Evolutionary conservation across 371 early-diverging fungal genomes (phyloP), one percentile per base, ranked within the genome.

Genomic region (Gilbertella persicaria): DNA sequence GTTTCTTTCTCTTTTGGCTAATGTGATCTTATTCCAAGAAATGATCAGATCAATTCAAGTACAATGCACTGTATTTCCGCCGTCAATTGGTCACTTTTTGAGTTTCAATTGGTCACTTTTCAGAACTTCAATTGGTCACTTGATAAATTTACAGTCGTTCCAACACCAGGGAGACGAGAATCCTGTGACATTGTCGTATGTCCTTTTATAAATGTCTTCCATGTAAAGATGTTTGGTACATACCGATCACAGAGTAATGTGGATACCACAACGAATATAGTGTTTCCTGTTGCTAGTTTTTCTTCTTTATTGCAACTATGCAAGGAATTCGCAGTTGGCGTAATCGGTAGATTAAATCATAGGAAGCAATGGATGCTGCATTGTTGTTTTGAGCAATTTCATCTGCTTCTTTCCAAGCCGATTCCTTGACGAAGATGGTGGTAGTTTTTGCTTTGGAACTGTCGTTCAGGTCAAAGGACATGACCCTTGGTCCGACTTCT

Each of bases 391-490:
- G 37, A 25, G 45, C 45, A 44, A 53, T 37, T 45, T 53, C 45
- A 53, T 17, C 37, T 44, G 45, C 45, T 45, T 36, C 53, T 44
- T 53, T 45, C 53, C 45, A 45, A 36, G 53, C 53, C 25, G 45
- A 45, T 53, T 45, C 45, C 45, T 53, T 45, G 45, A 45, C 14
- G 26, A 45, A 45, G 37, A 44, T 53, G 26, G 39, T 25, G 26
- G 53, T 38, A 26, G 7, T 28, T 53, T 45, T 53, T 45, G 53
- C 45, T 45, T 53, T 45, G 37, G 45, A 36, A 45, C 37, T 53
- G 26, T 44, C 45, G 39, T 25, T 45, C 37, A 53, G 45, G 36
- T 45, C 26, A 53, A 53, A 38, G 26, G 45, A 53, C 20, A 17
- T 28, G 37, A 20, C 26, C 19, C 28, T 37, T 37, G 53, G 53